These are phyloP conservation scores for Pythium angustatum DNA, from an alignment of 352 stramenopile genomes.

Conservation along the genomic window DNA sequence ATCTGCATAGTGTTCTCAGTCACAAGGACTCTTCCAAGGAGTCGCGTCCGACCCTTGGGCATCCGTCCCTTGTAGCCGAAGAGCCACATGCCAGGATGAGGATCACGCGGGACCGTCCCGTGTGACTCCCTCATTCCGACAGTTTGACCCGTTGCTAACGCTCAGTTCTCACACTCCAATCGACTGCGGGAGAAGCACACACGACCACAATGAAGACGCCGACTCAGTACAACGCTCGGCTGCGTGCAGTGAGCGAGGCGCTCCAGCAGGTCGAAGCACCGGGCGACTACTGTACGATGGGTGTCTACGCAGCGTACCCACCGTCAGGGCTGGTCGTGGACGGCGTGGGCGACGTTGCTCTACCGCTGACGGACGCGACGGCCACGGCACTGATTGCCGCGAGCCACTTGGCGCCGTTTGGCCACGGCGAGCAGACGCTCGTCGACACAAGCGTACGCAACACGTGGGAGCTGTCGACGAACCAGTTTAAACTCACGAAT, in stretches of 20 bases:
- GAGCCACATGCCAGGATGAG: too few relatives aligned
- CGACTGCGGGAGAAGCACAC: background rate
- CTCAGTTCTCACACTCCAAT: background rate
- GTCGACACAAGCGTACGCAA: constrained; percentile 23
- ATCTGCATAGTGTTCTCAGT: too few relatives aligned
- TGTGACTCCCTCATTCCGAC: too few relatives aligned
- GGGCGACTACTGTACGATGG: constrained; percentile 16
- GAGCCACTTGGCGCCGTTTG: constrained; percentile 22
- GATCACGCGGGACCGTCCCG: too few relatives aligned
- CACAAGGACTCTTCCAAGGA: too few relatives aligned
- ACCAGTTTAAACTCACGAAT: constrained; percentile 20
- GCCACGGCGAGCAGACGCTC: constrained; percentile 23
- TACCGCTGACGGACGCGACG: background rate
- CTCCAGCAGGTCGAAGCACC: constrained; percentile 19
- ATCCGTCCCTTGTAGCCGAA: too few relatives aligned
- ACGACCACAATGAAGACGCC: background rate
- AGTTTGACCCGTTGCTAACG: background rate
- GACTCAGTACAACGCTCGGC: constrained; percentile 1
- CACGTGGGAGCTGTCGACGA: constrained; percentile 25
- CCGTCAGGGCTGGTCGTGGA: constrained; percentile 7
- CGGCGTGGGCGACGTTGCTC: constrained; percentile 7
- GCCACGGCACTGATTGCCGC: constrained; percentile 14
- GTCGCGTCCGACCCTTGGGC: too few relatives aligned
- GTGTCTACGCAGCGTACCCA: background rate
- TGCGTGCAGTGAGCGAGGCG: constrained; percentile 16